Base-by-base conservation (phyloP, 2,329 filamentous ascomycete species). In the Atkinsonella hypoxylon region DNA sequence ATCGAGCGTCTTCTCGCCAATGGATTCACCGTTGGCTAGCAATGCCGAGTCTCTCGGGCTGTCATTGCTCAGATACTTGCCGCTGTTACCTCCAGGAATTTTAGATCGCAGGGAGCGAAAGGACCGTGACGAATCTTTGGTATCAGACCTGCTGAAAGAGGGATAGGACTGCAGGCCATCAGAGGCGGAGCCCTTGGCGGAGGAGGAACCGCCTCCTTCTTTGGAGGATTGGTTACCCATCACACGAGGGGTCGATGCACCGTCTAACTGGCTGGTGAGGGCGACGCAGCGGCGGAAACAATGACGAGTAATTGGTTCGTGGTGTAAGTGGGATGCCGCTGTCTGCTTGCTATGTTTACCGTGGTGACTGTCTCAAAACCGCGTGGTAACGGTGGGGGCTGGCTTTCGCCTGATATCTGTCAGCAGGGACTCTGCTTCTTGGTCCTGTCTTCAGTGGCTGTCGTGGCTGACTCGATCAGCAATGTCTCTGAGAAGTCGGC, bases 141-240 rank as follows among this genome's bases (percentile, higher is more conserved):
- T 97, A 64, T 97, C 91, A 51, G 89, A 89, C 65, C 86, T 85
- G 70, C 84, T 87, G 65, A 97, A 91, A 30, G 91, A 95, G 30
- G 90, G 91, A 67, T 93, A 95, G 31, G 88, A 87, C 67, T 89
- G 85, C 53, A 96, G 73, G 22, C 58, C 62, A 54, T 78, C 74
- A 41, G 66, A 57, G 54, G 68, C 70, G 40, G 72, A 72, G 57
- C 70, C 70, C 68, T 79, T 85, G 60, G 30, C 32, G 38, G 72
- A 65, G 53, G 70, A 64, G 53, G 64, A 67, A 53, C 67, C 67
- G 58, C 73, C 72, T 60, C 72, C 68, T 63, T 79, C 76, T 61
- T 78, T 80, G 59, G 86, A 89, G 60, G 75, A 76, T 69, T 87
- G 81, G 68, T 89, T 89, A 64, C 86, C 86, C 86, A 90, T 90